Evolutionary conservation across 805 yeast species (phyloP).

Genomic region (Hyphopichia homilentoma): DNA sequence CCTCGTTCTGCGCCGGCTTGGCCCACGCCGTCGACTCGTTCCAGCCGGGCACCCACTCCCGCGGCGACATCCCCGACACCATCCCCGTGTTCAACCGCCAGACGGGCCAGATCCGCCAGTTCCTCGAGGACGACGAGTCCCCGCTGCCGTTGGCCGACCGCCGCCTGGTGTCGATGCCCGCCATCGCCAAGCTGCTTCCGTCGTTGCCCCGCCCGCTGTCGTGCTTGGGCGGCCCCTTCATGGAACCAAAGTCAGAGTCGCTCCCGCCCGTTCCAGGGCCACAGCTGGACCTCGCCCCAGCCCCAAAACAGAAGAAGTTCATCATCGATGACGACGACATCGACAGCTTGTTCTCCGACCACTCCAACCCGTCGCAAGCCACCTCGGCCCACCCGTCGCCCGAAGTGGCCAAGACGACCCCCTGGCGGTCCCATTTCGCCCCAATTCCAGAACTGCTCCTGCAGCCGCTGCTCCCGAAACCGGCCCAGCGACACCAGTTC

Average conservation of each 20-base stretch:
- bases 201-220: not conserved
- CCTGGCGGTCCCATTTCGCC: no score
- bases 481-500: no score
- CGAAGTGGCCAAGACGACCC: no score
- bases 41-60: slow-evolving; percentile 20
- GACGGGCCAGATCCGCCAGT: slow-evolving; percentile 18
- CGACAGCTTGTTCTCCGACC: slow-evolving; percentile 5
- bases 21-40: slow-evolving; percentile 23
- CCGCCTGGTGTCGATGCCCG: slow-evolving; percentile 22
- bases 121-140: slow-evolving; percentile 5
- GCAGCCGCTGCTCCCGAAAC: no score
- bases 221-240: not conserved
- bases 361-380: no score
- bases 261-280: not conserved
- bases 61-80: slow-evolving; percentile 26
- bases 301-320: slow-evolving; percentile 1
- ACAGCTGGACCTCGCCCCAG: not conserved
- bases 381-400: no score
- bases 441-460: no score
- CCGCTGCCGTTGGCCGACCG: slow-evolving; percentile 2
- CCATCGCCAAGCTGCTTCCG: not conserved
- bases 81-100: slow-evolving; percentile 19
- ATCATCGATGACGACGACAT: slow-evolving; percentile 9
- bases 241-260: not conserved
- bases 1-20: slow-evolving; percentile 19